Evolutionary conservation across 2,329 filamentous ascomycete genomes (phyloP).

Genomic region (Trichoderma sp.): DNA sequence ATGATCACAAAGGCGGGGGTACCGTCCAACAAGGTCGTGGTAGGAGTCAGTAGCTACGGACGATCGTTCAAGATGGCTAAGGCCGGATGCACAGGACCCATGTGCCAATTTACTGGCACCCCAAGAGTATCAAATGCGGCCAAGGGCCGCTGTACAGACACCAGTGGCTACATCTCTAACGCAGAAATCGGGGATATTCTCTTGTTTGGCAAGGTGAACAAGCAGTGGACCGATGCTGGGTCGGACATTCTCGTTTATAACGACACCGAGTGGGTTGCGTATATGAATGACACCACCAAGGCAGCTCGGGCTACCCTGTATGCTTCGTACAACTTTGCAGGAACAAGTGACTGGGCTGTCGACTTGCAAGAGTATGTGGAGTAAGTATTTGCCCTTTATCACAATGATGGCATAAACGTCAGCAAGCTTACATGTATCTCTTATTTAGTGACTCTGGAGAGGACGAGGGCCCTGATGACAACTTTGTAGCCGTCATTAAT

Average conservation of each 20-base stretch:
- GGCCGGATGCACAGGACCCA: conserved; percentile 24
- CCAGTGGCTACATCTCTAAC: conserved; percentile 19
- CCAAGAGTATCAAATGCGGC: background rate
- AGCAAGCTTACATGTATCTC: conserved; percentile 22
- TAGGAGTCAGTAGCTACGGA: conserved; percentile 31
- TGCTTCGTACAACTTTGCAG: conserved; percentile 26
- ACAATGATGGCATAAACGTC: background rate
- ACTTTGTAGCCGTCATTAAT: background rate
- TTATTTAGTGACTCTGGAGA: background rate
- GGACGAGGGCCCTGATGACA: background rate
- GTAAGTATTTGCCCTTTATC: background rate
- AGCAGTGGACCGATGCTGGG: conserved; percentile 4
- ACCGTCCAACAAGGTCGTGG: conserved; percentile 28
- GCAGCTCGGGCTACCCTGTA: conserved; percentile 13
- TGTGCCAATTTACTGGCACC: conserved; percentile 24
- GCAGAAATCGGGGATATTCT: conserved; percentile 28
- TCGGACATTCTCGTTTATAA: conserved; percentile 28
- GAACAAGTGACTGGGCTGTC: conserved; percentile 12
- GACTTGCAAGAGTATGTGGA: background rate
- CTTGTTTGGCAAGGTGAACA: conserved; percentile 18
- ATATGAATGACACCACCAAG: conserved; percentile 28
- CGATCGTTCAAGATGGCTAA: conserved; percentile 31
- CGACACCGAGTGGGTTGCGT: conserved; percentile 26
- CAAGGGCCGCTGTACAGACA: background rate
- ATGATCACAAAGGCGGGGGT: conserved; percentile 33